Base-by-base conservation (phyloP, 768 basidiomycete genomes). In the Coprinopsis marcescibilis region DNA sequence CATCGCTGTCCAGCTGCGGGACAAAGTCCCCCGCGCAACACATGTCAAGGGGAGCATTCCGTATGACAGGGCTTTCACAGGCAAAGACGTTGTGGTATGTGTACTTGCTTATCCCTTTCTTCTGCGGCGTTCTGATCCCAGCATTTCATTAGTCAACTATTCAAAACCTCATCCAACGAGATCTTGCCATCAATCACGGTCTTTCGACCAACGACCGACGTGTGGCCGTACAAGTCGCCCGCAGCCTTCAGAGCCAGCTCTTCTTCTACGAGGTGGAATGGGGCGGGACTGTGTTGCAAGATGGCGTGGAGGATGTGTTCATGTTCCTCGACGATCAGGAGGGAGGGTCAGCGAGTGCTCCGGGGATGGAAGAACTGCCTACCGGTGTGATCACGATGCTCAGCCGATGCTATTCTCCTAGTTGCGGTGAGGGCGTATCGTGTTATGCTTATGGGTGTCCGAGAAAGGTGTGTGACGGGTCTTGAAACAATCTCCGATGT, bases 201-300 rank as follows among this genome's bases (percentile, higher is more conserved):
- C 74, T 80, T 29, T 73, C 78, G 3, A 76, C 78, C 1, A 77
- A 75, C 46, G 91, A 94, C 56, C 78, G 94, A 6, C 75, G 85
- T 13, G 82, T 84, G 10, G 91, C 94, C 13, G 69, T 96, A 10
- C 80, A 85, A 54, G 83, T 96, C 15, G 94, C 92, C 0, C 81
- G 92, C 20, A 89, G 89, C 50, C 70, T 98, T 21, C 93, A 97
- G 58, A 83, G 79, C 48, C 88, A 91, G 63, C 75, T 98, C 6
- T 97, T 92, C 72, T 94, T 97, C 65, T 89, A 94, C 60, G 96
- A 99, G 59, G 93, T 97, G 2, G 94, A 97, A 60, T 95, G 94
- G 90, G 90, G 89, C 20, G 81, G 82, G 37, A 78, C 84, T 15
- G 73, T 84, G 2, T 67, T 97, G 43, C 81, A 87, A 50, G 93